These are phyloP conservation scores for Hippophae gyantsensis DNA, from an alignment of 306 rosid genomes.

Conservation along the genomic window DNA sequence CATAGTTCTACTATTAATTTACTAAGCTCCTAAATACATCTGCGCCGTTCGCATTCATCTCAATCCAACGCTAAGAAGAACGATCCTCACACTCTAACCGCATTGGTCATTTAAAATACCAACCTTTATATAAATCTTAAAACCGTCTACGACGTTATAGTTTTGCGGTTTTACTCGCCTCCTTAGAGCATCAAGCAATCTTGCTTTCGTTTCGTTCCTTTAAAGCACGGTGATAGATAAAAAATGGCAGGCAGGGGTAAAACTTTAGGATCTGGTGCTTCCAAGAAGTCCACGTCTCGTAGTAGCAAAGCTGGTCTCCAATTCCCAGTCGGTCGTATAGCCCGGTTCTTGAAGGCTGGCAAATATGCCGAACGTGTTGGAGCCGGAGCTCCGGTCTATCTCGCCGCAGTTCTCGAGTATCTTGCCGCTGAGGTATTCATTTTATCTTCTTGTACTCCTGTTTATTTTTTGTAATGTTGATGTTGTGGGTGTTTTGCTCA, in stretches of 20 bases:
- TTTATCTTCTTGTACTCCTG: neutral
- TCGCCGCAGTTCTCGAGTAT: conserved; percentile 84
- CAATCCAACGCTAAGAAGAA: too few species aligned
- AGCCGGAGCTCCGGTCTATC: conserved; percentile 91
- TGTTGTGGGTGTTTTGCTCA: neutral
- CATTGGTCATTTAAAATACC: too few species aligned
- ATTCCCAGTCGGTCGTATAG: conserved; percentile 90
- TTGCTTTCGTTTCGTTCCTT: too few species aligned
- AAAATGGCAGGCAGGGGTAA: conserved; percentile 68
- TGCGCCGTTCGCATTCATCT: too few species aligned
- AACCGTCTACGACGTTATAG: too few species aligned
- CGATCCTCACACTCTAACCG: too few species aligned
- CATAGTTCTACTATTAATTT: too few species aligned
- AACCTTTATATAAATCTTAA: too few species aligned
- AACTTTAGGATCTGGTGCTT: conserved; percentile 57
- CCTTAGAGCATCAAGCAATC: too few species aligned
- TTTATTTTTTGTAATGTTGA: neutral
- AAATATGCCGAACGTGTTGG: conserved; percentile 91
- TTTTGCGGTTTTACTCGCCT: too few species aligned
- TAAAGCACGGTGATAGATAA: neutral
- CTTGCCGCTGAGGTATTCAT: conserved; percentile 72
- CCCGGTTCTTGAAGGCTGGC: conserved; percentile 77
- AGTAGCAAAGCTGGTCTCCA: conserved; percentile 88
- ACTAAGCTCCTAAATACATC: too few species aligned
- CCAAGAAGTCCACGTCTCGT: conserved; percentile 78